These are phyloP conservation scores for Jatropha curcas DNA, from an alignment of 345 rosid species.

Conservation along the genomic window DNA sequence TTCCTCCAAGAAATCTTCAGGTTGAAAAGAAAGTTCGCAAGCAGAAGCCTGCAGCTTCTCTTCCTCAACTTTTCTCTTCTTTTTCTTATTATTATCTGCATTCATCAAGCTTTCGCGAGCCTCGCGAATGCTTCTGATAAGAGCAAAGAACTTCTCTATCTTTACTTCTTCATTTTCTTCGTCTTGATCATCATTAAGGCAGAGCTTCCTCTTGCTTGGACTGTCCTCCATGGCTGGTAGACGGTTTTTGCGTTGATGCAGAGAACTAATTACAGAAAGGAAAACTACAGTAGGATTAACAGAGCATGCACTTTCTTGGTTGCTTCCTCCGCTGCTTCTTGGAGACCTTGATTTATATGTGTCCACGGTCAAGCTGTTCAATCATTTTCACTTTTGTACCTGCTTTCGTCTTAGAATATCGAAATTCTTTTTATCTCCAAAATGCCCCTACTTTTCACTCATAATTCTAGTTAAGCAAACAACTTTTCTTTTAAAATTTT, in stretches of 20 bases:
- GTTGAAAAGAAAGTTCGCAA: slow-evolving; percentile 37
- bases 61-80: slow-evolving; percentile 16
- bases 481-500: no score
- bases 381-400: background rate
- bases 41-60: background rate
- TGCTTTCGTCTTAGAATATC: no score
- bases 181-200: background rate
- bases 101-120: slow-evolving; percentile 33
- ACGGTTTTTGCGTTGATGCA: background rate
- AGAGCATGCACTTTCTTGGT: slow-evolving; percentile 13
- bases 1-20: slow-evolving; percentile 34
- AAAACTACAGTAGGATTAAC: background rate
- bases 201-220: slow-evolving; percentile 27
- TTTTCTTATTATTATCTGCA: background rate
- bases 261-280: background rate
- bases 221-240: slow-evolving; percentile 25
- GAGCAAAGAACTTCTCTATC: slow-evolving; percentile 45
- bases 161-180: slow-evolving; percentile 34
- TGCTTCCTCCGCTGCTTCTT: slow-evolving; percentile 27
- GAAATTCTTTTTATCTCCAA: no score
- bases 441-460: no score
- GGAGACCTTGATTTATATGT: background rate
- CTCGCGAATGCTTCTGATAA: slow-evolving; percentile 35
- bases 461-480: no score
- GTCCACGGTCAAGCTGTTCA: slow-evolving; percentile 4